Evolutionary conservation across 2,329 filamentous ascomycete genomes (phyloP), one percentile per base, ranked within the genome.

Genomic region (Claviceps lovelessii): DNA sequence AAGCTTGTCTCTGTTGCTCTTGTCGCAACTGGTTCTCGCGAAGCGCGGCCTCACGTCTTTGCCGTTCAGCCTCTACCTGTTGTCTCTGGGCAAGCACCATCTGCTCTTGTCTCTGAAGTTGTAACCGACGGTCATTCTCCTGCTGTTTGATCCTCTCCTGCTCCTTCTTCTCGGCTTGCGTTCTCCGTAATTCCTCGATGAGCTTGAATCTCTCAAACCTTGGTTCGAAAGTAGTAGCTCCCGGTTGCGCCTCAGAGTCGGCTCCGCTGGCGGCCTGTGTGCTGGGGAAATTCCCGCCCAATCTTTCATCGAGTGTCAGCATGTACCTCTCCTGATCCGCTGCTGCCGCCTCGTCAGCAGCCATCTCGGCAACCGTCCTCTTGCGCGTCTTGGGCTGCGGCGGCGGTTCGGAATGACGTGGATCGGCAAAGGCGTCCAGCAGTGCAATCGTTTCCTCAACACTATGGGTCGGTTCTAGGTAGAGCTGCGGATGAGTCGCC

Each of bases 131-230:
- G 59, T 80, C 78, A 50, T 78, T 77, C 58, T 83, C 80, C 19
- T 76, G 75, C 56, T 85, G 79, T 59, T 83, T 80, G 54, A 81
- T 74, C 68, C 89, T 89, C 63, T 93, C 87, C 56, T 84, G 81
- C 57, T 86, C 85, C 60, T 83, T 84, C 64, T 83, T 86, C 66
- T 94, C 88, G 31, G 84, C 83, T 57, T 89, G 85, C 47, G 88
- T 81, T 54, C 80, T 75, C 65, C 85, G 88, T 62, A 96, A 95
- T 56, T 88, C 86, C 56, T 89, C 88, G 47, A 98, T 80, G 1
- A 88, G 82, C 73, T 96, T 96, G 70, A 96, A 97, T 42, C 87
- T 83, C 61, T 93, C 90, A 66, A 97, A 96, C 33, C 85, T 81
- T 41, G 86, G 84, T 66, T 94, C 89, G 62, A 94, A 94, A 3